Evolutionary conservation across 2,329 filamentous ascomycete genomes (phyloP).

Genomic region (Cytospora paraplurivora): DNA sequence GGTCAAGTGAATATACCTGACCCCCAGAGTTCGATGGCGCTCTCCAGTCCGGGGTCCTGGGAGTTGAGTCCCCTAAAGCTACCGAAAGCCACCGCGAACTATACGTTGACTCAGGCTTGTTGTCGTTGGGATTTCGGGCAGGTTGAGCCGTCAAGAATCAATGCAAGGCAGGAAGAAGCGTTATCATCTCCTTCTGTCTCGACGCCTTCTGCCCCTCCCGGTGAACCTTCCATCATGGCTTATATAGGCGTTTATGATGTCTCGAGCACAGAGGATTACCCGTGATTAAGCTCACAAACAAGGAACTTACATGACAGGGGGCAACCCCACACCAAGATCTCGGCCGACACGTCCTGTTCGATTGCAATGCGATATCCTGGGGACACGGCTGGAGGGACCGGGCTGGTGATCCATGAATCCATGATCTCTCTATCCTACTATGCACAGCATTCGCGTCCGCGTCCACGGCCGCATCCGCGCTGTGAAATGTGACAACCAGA

Average conservation of each 20-base stretch:
- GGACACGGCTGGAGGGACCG: neutral
- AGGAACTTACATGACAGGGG: neutral
- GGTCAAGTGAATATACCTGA: constrained; percentile 25
- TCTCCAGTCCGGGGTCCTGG: neutral
- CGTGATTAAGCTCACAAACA: constrained; percentile 1
- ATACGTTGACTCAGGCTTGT: neutral
- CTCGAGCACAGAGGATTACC: neutral
- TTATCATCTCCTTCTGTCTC: constrained; percentile 12
- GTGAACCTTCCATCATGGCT: constrained; percentile 5
- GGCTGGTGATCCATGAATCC: constrained; percentile 10
- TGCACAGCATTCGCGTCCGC: constrained; percentile 17
- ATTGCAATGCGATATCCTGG: constrained; percentile 14
- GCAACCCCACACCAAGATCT: neutral
- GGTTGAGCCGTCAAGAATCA: constrained; percentile 20
- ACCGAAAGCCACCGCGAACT: constrained; percentile 5
- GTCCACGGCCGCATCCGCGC: constrained; percentile 16
- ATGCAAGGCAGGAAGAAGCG: neutral
- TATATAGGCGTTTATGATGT: constrained; percentile 3
- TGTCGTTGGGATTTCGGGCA: neutral
- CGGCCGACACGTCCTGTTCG: constrained; percentile 10
- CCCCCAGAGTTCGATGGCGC: constrained; percentile 9
- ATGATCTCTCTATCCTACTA: neutral
- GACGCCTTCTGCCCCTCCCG: constrained; percentile 6
- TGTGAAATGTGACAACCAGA: constrained; percentile 28
- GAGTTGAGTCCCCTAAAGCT: neutral